Evolutionary conservation across 2,329 filamentous ascomycete species (phyloP).

Genomic region (Pseudopyrenochaeta lycopersici): DNA sequence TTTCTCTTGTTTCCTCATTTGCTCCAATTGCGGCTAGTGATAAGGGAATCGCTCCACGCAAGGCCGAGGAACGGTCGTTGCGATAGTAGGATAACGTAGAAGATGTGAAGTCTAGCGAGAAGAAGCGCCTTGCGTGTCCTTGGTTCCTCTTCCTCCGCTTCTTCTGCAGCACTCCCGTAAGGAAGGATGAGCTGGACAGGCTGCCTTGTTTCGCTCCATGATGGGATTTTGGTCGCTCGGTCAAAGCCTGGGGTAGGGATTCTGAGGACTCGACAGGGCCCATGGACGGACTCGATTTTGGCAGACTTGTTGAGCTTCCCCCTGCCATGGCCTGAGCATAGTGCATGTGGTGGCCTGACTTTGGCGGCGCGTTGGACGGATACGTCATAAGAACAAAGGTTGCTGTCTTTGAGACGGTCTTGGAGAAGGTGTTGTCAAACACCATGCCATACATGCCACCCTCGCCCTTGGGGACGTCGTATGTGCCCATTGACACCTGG

Average conservation of each 20-base stretch:
- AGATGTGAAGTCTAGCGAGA: slow-evolving; percentile 93
- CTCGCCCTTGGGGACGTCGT: slow-evolving; percentile 77
- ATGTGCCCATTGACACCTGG: slow-evolving; percentile 89
- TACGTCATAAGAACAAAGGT: slow-evolving; percentile 96
- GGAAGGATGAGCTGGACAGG: slow-evolving; percentile 63
- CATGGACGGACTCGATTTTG: slow-evolving; percentile 52
- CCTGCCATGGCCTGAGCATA: slow-evolving; percentile 65
- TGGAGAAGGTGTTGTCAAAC: slow-evolving; percentile 99
- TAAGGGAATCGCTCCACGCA: slow-evolving; percentile 90
- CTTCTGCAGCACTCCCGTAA: slow-evolving; percentile 88
- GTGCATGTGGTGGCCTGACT: slow-evolving; percentile 75
- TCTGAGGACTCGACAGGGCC: slow-evolving; percentile 61
- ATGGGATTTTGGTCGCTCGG: slow-evolving; percentile 53
- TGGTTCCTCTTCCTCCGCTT: slow-evolving; percentile 92
- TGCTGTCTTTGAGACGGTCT: slow-evolving; percentile 87
- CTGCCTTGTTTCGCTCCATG: slow-evolving; percentile 30
- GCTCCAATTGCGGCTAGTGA: slow-evolving; percentile 90
- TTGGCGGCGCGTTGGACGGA: slow-evolving; percentile 80
- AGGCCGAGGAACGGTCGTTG: slow-evolving; percentile 88
- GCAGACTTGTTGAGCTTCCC: slow-evolving; percentile 49
- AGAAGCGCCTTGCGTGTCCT: slow-evolving; percentile 91
- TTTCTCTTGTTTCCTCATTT: slow-evolving; percentile 87
- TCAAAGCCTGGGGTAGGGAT: slow-evolving; percentile 52
- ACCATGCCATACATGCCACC: slow-evolving; percentile 96
- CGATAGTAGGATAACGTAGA: slow-evolving; percentile 97